A percentile compares a stretch with the other conserved stretches of the same genome.
These are phyloP conservation scores for Terana coerulea DNA, from an alignment of 768 basidiomycete genomes.

Conservation along the genomic window DNA sequence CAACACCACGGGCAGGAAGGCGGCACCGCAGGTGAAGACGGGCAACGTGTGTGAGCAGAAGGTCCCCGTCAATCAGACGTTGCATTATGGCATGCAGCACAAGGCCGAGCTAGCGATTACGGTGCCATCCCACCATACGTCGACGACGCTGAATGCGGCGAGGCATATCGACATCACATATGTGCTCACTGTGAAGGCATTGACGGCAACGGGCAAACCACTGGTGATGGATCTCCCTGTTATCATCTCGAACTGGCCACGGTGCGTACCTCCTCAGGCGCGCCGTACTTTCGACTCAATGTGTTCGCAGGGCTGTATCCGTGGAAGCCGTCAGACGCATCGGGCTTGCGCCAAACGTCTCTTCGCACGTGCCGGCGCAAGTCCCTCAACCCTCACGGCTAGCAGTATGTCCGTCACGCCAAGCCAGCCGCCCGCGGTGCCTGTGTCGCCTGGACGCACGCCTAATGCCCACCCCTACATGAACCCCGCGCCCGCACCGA, in stretches of 20 bases:
- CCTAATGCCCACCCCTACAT: conserved; percentile 15
- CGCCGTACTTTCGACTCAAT: conserved; percentile 2
- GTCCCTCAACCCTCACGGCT: not conserved
- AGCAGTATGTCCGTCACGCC: not conserved
- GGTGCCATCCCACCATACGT: conserved; percentile 70
- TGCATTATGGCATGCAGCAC: conserved; percentile 70
- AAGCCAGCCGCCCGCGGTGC: not conserved
- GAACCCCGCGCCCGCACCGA: conserved; percentile 18
- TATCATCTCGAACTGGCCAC: conserved; percentile 83
- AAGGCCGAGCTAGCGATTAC: conserved; percentile 69
- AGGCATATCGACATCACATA: conserved; percentile 86
- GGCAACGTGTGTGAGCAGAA: conserved; percentile 65
- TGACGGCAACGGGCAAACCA: conserved; percentile 63
- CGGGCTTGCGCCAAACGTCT: conserved; percentile 41
- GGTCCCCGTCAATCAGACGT: conserved; percentile 63
- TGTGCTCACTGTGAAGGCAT: conserved; percentile 69
- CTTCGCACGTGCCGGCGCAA: conserved; percentile 15
- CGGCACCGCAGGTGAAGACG: conserved; percentile 51
- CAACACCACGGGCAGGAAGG: conserved; percentile 51
- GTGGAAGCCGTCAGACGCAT: conserved; percentile 68
- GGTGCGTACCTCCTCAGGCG: conserved; percentile 39
- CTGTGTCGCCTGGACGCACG: conserved; percentile 10
- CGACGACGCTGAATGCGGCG: conserved; percentile 77
- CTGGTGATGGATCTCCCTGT: conserved; percentile 73
- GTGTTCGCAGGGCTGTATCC: conserved; percentile 57